Conservation (phyloP, 345 rosid species). For the Aegle marmelos region DNA sequence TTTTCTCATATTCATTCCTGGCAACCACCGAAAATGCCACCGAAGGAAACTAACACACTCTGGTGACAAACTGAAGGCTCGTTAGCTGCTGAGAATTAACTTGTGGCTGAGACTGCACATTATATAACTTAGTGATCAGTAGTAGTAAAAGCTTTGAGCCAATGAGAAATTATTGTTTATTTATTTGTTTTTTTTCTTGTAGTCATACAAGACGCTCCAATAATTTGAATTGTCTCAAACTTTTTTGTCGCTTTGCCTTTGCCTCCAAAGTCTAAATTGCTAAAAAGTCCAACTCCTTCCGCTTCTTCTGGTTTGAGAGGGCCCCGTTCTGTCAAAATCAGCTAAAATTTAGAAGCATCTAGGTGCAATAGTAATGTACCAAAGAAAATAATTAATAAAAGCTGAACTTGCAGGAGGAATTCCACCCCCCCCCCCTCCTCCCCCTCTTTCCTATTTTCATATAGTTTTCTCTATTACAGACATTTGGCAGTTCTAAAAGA, state of each 20-base stretch:
- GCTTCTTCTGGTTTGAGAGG: background rate
- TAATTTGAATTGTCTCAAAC: conserved; percentile 5
- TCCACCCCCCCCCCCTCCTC: too few relatives aligned
- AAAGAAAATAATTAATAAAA: background rate
- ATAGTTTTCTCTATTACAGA: too few relatives aligned
- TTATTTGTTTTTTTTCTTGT: background rate
- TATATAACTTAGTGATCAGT: background rate
- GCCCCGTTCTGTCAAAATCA: background rate
- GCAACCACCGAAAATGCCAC: too few relatives aligned
- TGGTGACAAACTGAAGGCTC: background rate
- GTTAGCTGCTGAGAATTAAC: background rate
- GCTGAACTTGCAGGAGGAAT: background rate
- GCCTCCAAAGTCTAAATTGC: background rate
- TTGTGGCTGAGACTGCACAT: background rate
- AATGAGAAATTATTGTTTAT: background rate
- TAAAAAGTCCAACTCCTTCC: background rate
- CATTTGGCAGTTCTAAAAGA: too few relatives aligned
- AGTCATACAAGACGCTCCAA: background rate
- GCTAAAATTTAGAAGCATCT: background rate
- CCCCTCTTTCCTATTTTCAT: too few relatives aligned
- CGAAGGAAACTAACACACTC: background rate
- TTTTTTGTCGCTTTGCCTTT: conserved; percentile 10
- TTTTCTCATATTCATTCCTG: background rate
- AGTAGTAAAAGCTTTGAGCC: background rate
- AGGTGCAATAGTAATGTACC: background rate